Percentiles rank a stretch among this genome's conserved stretches.
Conservation (phyloP, 225 moss, liverwort and hornwort species). For the Antitrichia curtipendula region DNA sequence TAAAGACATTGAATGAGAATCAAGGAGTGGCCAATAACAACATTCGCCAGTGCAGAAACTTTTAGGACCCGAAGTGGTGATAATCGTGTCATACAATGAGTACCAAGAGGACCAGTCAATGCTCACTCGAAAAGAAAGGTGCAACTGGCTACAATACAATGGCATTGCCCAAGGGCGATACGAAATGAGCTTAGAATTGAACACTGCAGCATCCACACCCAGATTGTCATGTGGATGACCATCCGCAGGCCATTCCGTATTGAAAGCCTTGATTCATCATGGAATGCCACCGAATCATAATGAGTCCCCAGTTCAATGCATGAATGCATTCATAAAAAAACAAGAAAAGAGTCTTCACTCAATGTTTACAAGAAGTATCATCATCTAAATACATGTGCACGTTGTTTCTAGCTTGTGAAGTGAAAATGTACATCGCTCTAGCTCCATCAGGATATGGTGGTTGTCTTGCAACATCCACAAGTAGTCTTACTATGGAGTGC, state of each 20-base stretch:
- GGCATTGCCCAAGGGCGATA: not conserved
- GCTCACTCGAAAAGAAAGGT: not conserved
- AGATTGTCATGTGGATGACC: not conserved
- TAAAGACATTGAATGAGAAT: not conserved
- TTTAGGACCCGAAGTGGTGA: not conserved
- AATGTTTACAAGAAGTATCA: not conserved
- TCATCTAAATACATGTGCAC: not conserved
- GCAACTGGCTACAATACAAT: not conserved
- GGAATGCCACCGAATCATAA: not conserved
- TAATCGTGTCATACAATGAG: not conserved
- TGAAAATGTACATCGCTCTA: not conserved
- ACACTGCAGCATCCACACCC: not conserved
- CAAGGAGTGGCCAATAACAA: not conserved
- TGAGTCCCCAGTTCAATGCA: not conserved
- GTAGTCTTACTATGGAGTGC: not conserved
- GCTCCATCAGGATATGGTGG: not conserved
- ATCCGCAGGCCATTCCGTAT: not conserved
- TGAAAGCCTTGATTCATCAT: not conserved
- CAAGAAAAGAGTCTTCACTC: not conserved
- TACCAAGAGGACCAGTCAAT: not conserved
- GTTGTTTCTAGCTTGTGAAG: not conserved
- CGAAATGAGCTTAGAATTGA: not conserved
- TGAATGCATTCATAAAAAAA: not conserved
- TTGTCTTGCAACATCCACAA: not conserved
- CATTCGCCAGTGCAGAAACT: not conserved